These are phyloP conservation scores for Durotheca rogersii DNA, from an alignment of 495 filamentous ascomycete species.

Conservation along the genomic window DNA sequence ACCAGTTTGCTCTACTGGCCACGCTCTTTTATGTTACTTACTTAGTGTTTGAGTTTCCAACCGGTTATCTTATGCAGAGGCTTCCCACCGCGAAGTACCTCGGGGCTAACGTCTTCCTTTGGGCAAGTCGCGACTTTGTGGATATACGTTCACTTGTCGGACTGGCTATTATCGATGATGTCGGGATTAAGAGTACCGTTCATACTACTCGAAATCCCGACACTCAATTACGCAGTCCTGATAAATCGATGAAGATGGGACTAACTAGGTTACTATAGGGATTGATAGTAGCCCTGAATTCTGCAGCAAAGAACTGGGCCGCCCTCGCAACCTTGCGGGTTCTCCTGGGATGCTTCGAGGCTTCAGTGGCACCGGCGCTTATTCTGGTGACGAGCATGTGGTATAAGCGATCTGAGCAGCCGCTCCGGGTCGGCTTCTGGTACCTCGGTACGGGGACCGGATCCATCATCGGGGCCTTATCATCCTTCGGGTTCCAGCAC, in stretches of 20 bases:
- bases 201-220: too few species aligned
- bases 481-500: conserved; percentile 29
- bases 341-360: conserved; percentile 32
- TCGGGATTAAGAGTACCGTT: too few species aligned
- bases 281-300: conserved; percentile 21
- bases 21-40: conserved; percentile 30
- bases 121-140: too few species aligned
- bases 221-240: too few species aligned
- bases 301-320: conserved; percentile 29
- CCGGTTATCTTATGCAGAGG: conserved; percentile 56
- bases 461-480: conserved; percentile 27
- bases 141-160: too few species aligned
- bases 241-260: too few species aligned
- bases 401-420: conserved; percentile 38
- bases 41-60: conserved; percentile 41
- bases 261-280: conserved; percentile 10
- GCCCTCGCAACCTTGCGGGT: conserved; percentile 26
- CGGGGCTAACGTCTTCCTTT: conserved; percentile 57
- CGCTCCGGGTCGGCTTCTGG: conserved; percentile 37
- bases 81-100: conserved; percentile 60
- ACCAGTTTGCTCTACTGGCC: conserved; percentile 27
- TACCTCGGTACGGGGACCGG: conserved; percentile 30
- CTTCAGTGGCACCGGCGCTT: conserved; percentile 34
- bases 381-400: conserved; percentile 38
- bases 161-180: too few species aligned